Evolutionary conservation across 2,329 filamentous ascomycete species (phyloP).

Genomic region (Fusarium metavorans): DNA sequence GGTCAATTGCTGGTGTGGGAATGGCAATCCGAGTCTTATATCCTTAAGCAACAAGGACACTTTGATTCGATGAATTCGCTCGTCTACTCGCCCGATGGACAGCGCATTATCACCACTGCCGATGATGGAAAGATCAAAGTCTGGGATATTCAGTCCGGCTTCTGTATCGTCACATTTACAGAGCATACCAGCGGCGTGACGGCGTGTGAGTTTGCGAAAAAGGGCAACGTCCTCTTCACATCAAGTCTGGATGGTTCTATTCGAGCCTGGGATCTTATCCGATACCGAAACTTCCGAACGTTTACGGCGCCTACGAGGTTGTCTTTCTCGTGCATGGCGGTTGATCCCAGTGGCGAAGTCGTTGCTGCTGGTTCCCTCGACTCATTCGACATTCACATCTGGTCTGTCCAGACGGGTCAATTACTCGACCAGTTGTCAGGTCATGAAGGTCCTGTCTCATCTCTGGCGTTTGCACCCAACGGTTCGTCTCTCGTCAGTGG

Average conservation of each 20-base stretch:
- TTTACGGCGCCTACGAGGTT: constrained; percentile 93
- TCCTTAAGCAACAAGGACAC: constrained; percentile 97
- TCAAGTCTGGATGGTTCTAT: constrained; percentile 94
- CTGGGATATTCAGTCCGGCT: constrained; percentile 96
- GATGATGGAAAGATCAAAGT: constrained; percentile 99
- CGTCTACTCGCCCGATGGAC: constrained; percentile 92
- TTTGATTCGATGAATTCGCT: constrained; percentile 96
- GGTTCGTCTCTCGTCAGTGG: constrained; percentile 87
- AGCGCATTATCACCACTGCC: constrained; percentile 90
- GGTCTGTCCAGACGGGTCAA: constrained; percentile 98
- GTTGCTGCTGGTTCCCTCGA: constrained; percentile 95
- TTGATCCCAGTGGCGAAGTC: constrained; percentile 97
- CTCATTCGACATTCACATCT: constrained; percentile 97
- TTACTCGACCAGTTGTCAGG: constrained; percentile 90
- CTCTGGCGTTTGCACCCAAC: constrained; percentile 88
- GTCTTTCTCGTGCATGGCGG: constrained; percentile 92
- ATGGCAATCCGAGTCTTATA: constrained; percentile 99
- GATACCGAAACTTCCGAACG: constrained; percentile 96
- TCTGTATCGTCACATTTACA: constrained; percentile 98
- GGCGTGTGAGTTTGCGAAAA: constrained; percentile 93
- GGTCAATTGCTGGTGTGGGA: constrained; percentile 99
- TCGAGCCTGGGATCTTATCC: constrained; percentile 93
- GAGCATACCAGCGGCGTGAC: constrained; percentile 96
- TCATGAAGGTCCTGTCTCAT: constrained; percentile 93
- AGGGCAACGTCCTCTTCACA: constrained; percentile 95